These are phyloP conservation scores for Pelargonium nanum DNA, from an alignment of 345 rosid genomes.

Conservation along the genomic window DNA sequence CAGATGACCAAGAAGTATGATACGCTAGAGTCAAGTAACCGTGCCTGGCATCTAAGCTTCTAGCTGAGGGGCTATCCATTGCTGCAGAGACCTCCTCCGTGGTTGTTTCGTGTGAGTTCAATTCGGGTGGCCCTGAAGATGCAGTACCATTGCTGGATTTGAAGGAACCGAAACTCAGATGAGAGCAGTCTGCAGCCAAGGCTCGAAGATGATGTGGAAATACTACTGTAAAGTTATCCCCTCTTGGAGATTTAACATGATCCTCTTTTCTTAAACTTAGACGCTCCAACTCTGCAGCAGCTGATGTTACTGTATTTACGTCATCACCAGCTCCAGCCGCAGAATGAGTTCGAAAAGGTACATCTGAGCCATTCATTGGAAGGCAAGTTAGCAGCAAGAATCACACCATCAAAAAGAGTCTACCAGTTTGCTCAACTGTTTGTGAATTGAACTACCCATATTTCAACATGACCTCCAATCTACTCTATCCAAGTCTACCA, in stretches of 20 bases:
- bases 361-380: not conserved
- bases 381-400: not conserved
- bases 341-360: not conserved
- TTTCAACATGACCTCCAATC: no score
- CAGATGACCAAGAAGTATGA: not conserved
- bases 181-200: slow-evolving; percentile 35
- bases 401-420: not conserved
- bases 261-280: not conserved
- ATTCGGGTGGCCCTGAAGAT: slow-evolving; percentile 9
- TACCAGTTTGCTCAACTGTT: no score
- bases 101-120: slow-evolving; percentile 5
- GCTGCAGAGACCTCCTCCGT: not conserved
- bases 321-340: not conserved
- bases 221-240: slow-evolving; percentile 22
- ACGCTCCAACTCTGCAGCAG: not conserved
- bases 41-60: not conserved
- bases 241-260: slow-evolving; percentile 1
- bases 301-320: not conserved
- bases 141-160: slow-evolving; percentile 19
- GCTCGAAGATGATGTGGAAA: slow-evolving; percentile 38
- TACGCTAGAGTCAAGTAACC: not conserved
- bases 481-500: no score
- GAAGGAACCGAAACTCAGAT: slow-evolving; percentile 48
- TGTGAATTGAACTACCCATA: no score
- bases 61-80: not conserved